Percentiles rank a stretch among this genome's conserved stretches.
Conservation (phyloP, 2,329 filamentous ascomycete genomes). For the Blastomyces percursus region DNA sequence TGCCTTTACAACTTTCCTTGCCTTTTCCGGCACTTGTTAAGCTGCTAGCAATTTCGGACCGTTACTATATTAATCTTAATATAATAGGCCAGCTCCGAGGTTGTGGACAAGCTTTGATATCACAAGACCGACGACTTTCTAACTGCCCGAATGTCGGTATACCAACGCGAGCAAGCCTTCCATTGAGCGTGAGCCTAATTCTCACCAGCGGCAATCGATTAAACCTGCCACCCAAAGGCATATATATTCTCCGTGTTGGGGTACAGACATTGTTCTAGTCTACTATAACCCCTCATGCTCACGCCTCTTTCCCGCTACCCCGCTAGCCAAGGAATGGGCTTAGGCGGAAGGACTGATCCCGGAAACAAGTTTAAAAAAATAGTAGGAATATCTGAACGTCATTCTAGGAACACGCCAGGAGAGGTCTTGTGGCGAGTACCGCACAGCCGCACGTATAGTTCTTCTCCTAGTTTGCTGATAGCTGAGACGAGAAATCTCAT, state of each 20-base stretch:
- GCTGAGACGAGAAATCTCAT: neutral
- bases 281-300: neutral
- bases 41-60: neutral
- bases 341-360: too few relatives aligned
- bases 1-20: neutral
- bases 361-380: neutral
- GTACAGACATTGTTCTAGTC: neutral
- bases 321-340: neutral
- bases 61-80: constrained; percentile 1
- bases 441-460: neutral
- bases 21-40: neutral
- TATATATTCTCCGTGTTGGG: neutral
- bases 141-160: neutral
- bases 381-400: neutral
- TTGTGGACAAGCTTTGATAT: neutral
- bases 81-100: neutral
- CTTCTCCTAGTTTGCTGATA: neutral
- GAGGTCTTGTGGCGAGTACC: neutral
- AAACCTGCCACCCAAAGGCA: neutral
- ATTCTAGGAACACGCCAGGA: too few relatives aligned
- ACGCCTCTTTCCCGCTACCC: neutral
- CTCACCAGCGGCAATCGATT: neutral
- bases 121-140: neutral
- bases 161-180: neutral
- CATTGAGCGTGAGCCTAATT: neutral